Base-by-base conservation (phyloP, 1,284 basidiomycete genomes). In the Neotropicomus parvogracilis region DNA sequence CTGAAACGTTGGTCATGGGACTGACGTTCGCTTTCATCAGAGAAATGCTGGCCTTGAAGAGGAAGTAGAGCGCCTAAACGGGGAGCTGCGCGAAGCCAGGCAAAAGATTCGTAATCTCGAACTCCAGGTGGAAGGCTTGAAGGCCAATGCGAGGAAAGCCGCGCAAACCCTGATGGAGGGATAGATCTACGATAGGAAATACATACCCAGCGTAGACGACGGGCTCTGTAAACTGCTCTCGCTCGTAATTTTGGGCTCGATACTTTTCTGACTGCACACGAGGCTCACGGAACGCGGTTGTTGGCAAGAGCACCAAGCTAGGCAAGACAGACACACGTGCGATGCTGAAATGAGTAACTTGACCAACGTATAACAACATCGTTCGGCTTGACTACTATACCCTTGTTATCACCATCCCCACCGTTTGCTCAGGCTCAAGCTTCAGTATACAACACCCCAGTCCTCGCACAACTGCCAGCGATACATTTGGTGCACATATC, bases 51-150 rank as follows among this genome's bases (percentile, higher is more conserved):
- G 53, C 21, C 60, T 81, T 12, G 61, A 67, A 49, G 71, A 78
- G 17, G 85, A 91, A 62, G 90, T 89, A 57, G 70, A 72, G 3
- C 73, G 72, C 7, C 71, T 92, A 47, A 77, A 67, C 19, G 65
- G 67, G 1, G 86, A 90, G 57, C 74, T 92, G 36, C 77, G 87
- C 27, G 88, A 90, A 27, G 83, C 87, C 29, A 77, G 86, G 37
- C 81, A 82, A 65, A 80, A 87, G 69, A 91, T 93, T 47, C 73
- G 90, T 52, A 84, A 84, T 57, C 68, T 93, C 34, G 90, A 93
- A 68, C 63, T 91, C 46, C 85, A 91, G 70, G 78, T 92, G n/a
- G 90, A 92, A 68, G 73, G 75, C 16, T 68, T 88, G 58, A 78
- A 78, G 51, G 81, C 82, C 16, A 90, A 90, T 60, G 86, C 87